Evolutionary conservation across 768 basidiomycete genomes (phyloP), one percentile per base, ranked within the genome.

Genomic region (Rhizopogon sp.): DNA sequence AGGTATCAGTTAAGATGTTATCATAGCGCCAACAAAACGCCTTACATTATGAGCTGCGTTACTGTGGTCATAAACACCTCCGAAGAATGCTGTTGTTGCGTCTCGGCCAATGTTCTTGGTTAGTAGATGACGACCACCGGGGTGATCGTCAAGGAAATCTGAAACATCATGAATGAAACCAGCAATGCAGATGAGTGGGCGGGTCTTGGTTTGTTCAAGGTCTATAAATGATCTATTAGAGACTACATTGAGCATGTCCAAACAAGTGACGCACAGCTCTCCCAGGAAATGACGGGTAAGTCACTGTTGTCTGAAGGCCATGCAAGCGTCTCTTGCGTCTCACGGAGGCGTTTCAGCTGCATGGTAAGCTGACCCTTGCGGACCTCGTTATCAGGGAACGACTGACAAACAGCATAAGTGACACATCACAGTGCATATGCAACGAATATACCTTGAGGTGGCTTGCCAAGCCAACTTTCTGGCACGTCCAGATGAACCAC

Each of bases 101-200:
- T 96, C 94, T 68, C 83, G 90, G 54, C 94, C 94, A 62, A 94
- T 88, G 69, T 87, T 80, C 70, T 90, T 89, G 61, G 84, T 81
- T 56, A 98, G 74, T 28, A 93, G 73, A 65, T 94, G 90, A 3
- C 86, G 83, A 13, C 94, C 94, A 60, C 94, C 93, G 3, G 94
- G 94, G 66, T 97, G 93, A 58, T 96, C 91, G 42, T 93, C 88
- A 55, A 89, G 79, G 75, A 96, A 97, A 16, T 78, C 72, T 0
- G 85, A 78, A 43, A 92, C 86, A 56, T 96, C 94, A 66, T 96
- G 94, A 52, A 98, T 95, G 77, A 93, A 94, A 14, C 94, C 94
- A 37, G 92, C 87, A 55, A 98, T 76, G 60, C 92, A 84, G 54
- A 96, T 82, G 29, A 96, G 74, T 13, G 93, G 90, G 11, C 94